Conservation (phyloP, 371 early-diverging fungal genomes). For the Actinomucor elegans region DNA sequence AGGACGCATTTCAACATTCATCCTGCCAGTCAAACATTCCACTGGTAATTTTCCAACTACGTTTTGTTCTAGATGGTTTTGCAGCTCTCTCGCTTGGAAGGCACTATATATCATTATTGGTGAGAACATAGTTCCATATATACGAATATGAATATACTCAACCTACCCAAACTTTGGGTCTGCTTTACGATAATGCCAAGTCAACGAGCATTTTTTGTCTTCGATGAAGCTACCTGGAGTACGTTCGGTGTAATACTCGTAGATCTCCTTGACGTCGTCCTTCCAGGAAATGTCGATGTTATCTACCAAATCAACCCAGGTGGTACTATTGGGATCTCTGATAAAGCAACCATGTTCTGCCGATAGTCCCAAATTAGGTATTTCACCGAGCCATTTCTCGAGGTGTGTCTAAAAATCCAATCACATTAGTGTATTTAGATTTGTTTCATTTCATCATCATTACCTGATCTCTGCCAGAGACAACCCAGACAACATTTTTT, state of each 20-base stretch:
- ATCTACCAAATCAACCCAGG: slow-evolving; percentile 74
- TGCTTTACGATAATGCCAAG: slow-evolving; percentile 87
- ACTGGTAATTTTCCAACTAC: slow-evolving; percentile 81
- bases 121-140: neutral
- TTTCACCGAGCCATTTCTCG: slow-evolving; percentile 78
- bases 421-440: slow-evolving; percentile 10
- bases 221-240: slow-evolving; percentile 81
- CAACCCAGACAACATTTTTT: slow-evolving; percentile 84
- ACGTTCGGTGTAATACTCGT: slow-evolving; percentile 83
- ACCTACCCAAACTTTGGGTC: slow-evolving; percentile 75
- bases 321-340: slow-evolving; percentile 42
- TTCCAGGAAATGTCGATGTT: slow-evolving; percentile 81
- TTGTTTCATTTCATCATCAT: slow-evolving; percentile 46
- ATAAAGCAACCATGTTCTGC: slow-evolving; percentile 71
- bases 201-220: slow-evolving; percentile 72
- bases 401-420: slow-evolving; percentile 55
- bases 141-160: neutral
- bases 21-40: slow-evolving; percentile 90
- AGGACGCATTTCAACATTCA: slow-evolving; percentile 88
- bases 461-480: slow-evolving; percentile 88
- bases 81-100: slow-evolving; percentile 85
- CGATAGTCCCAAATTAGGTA: slow-evolving; percentile 75
- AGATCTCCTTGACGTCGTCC: slow-evolving; percentile 74
- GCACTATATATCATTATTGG: too few species aligned
- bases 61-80: slow-evolving; percentile 82